phyloP scores from a whole-genome alignment of 23 red algal species.

The Rhodosorus marinus region DNA sequence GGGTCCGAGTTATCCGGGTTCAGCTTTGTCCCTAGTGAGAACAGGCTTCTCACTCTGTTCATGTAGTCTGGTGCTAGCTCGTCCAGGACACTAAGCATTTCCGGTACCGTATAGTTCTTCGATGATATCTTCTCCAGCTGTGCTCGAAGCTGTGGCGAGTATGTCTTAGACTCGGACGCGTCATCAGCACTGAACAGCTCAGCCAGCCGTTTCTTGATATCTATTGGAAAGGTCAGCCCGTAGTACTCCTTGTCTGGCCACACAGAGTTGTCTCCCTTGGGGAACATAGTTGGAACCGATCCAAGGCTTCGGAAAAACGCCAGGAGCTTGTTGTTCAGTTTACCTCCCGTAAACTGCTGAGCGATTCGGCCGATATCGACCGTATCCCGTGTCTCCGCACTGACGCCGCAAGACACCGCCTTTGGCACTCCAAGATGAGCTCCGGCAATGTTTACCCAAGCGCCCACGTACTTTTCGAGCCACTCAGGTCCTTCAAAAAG shows the following conservation, averaged over 20 bases:
- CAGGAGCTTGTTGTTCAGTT: not conserved
- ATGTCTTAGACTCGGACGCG: not conserved
- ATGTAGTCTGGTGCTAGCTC: not conserved
- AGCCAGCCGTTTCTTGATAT: not conserved
- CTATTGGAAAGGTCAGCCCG: too few species aligned
- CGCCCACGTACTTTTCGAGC: not conserved
- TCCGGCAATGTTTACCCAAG: slow-evolving; percentile 1
- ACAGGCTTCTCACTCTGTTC: not conserved
- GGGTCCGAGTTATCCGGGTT: not conserved
- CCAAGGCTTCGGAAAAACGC: slow-evolving; percentile 1
- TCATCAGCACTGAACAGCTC: not conserved
- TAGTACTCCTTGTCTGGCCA: too few species aligned
- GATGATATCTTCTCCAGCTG: not conserved
- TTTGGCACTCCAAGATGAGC: slow-evolving; percentile 2
- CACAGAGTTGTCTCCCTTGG: not conserved
- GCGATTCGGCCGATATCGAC: not conserved
- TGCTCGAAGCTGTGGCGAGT: not conserved
- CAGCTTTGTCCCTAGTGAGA: not conserved
- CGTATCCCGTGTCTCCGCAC: slow-evolving; percentile 2
- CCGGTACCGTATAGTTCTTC: not conserved
- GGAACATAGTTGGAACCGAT: slow-evolving; percentile 4
- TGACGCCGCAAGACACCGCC: not conserved
- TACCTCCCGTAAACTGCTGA: not conserved
- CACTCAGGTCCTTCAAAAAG: not conserved
- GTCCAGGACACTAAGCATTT: not conserved